Base-by-base conservation (phyloP, 2,329 filamentous ascomycete genomes). In the Parastagonospora nodorum region DNA sequence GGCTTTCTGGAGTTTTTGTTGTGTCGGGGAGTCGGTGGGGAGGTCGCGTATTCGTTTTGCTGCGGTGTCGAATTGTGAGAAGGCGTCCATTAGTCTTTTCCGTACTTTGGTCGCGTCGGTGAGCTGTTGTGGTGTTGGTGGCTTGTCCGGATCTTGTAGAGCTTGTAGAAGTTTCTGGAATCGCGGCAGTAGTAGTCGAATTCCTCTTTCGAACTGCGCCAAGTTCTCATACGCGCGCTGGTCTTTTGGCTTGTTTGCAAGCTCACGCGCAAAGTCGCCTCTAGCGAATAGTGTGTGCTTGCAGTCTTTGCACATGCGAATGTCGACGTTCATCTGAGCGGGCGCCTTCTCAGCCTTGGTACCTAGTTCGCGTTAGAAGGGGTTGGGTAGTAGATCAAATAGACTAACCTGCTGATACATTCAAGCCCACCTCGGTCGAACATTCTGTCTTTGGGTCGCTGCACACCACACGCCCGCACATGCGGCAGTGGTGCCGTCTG, bases 251-350 rank as follows among this genome's bases (percentile, higher is more conserved):
- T 87, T 88, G 43, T 84, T 80, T 1, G 81, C 76, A 4, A 91
- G 73, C 8, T 91, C 88, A 8, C 85, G 83, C 19, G 84, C 79
- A 67, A 96, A 96, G 68, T 96, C 92, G 32, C 87, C 84, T 62
- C 88, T 87, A 43, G 83, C 83, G 72, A 90, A 90, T 15, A 90
- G 74, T 0, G 84, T 89, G 29, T 82, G 76, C 58, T 83, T 91
- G 77, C 94, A 99, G 49, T 95, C 91, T 64, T 88, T 89, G 74
- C 94, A 99, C 83, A 99, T 93, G 36, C 94, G 86, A 12, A 99
- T 79, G 67, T 96, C 90, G 37, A 97, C 75, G 46, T 84, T 86
- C 36, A 95, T 72, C 55, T 87, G 82, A 11, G 76, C 76, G 69
- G 80, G 55, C 61, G 72, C 57, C 63, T 78, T 77, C 57, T 77